Conservation (phyloP, 169 alveolate species). For the Besnoitia besnoiti region DNA sequence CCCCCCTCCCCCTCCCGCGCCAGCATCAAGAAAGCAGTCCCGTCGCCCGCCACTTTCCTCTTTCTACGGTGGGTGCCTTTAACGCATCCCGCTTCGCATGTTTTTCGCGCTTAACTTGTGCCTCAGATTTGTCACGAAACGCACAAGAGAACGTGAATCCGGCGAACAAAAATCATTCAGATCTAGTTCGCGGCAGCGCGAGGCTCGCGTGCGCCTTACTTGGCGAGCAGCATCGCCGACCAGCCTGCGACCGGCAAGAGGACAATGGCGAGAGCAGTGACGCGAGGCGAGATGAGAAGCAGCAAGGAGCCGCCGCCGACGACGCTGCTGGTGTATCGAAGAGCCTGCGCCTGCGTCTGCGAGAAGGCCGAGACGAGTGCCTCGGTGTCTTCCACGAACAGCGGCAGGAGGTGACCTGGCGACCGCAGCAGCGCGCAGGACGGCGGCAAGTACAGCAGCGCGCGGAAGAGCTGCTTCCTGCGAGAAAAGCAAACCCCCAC, state of each 20-base stretch:
- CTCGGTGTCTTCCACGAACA: conserved; percentile 25
- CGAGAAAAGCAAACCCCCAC: neutral
- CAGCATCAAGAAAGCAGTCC: too few species aligned
- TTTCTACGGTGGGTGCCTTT: too few species aligned
- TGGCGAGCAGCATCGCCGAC: conserved; percentile 44
- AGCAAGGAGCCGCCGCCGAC: conserved; percentile 37
- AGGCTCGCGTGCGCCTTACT: neutral
- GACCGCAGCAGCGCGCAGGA: neutral
- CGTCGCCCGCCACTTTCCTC: too few species aligned
- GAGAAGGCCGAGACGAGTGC: conserved; percentile 30
- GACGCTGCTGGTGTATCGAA: conserved; percentile 37
- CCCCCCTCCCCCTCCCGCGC: too few species aligned
- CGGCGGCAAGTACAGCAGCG: conserved; percentile 28
- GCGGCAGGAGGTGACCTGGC: conserved; percentile 6
- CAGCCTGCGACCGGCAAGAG: conserved; percentile 42
- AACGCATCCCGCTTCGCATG: too few species aligned
- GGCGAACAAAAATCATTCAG: too few species aligned
- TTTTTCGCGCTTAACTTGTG: too few species aligned
- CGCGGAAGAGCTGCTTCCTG: neutral
- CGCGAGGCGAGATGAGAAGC: conserved; percentile 5
- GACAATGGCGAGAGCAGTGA: conserved; percentile 48
- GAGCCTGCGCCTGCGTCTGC: conserved; percentile 15
- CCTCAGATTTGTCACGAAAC: too few species aligned
- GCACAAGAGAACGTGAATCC: too few species aligned
- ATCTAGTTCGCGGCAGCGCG: neutral